These are phyloP conservation scores for Capsicum baccatum DNA, from an alignment of 257 asterid species.

Conservation along the genomic window DNA sequence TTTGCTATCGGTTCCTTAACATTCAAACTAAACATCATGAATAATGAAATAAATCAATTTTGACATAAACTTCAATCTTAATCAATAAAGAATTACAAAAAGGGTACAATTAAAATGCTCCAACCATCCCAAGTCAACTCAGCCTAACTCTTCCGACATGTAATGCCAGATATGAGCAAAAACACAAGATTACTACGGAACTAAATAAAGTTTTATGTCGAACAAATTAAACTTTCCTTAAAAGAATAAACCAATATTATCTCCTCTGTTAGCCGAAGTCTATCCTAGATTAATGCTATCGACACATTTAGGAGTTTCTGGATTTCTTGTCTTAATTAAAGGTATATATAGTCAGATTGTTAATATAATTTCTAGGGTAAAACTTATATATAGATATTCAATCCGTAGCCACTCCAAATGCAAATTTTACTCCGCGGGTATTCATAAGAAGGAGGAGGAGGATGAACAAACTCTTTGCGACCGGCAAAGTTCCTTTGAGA, in stretches of 20 bases:
- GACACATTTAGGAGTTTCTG: neutral
- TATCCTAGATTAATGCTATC: neutral
- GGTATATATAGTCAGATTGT: neutral
- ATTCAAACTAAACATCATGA: no score
- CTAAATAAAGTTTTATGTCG: neutral
- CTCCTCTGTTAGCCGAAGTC: neutral
- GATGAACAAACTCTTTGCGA: neutral
- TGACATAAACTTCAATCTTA: neutral
- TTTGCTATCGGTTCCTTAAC: neutral
- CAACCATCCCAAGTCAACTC: neutral
- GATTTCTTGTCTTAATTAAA: neutral
- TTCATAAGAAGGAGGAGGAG: neutral
- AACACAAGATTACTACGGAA: neutral
- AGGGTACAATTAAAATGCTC: neutral
- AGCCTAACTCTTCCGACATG: conserved; percentile 11
- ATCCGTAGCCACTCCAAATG: conserved; percentile 30
- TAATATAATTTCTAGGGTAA: neutral
- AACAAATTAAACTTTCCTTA: neutral
- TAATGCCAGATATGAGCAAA: conserved; percentile 3
- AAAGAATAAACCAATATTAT: neutral
- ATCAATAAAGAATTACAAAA: neutral
- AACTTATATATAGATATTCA: neutral
- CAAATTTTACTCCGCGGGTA: neutral
- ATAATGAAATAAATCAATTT: neutral
- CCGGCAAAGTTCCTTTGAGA: conserved; percentile 1